phyloP scores from a whole-genome alignment of 352 stramenopile species.

The Pythium angustatum region DNA sequence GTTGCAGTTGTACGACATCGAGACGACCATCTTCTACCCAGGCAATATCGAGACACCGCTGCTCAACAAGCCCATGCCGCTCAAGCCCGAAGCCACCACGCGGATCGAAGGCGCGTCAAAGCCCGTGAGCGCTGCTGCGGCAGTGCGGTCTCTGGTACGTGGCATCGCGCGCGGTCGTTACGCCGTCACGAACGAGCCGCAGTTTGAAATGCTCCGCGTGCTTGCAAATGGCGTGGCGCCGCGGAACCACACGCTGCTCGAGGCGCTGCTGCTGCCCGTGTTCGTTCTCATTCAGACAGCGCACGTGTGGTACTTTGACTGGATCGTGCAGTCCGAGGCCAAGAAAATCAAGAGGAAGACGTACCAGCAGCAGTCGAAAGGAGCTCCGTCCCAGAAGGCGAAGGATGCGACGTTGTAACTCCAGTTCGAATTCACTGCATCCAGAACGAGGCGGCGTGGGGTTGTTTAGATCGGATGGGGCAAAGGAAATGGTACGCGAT shows the following conservation, averaged over 20 bases:
- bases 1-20: conserved; percentile 69
- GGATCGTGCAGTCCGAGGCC: neutral
- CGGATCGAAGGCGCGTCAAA: neutral
- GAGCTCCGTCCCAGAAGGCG: too few species aligned
- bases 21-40: conserved; percentile 88
- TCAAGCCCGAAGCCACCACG: conserved; percentile 7
- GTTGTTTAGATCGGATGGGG: too few species aligned
- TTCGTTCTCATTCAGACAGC: conserved; percentile 6
- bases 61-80: conserved; percentile 1
- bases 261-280: neutral
- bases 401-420: too few species aligned
- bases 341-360: neutral
- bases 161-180: conserved; percentile 47
- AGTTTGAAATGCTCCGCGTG: conserved; percentile 48
- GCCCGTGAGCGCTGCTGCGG: conserved; percentile 23
- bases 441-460: too few species aligned
- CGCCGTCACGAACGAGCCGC: conserved; percentile 58
- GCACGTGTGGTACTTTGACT: conserved; percentile 1
- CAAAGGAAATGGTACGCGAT: too few species aligned
- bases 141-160: conserved; percentile 47
- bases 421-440: too few species aligned
- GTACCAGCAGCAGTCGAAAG: too few species aligned
- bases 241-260: neutral
- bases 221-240: conserved; percentile 19
- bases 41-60: conserved; percentile 48